Evolutionary conservation across 2,329 filamentous ascomycete genomes (phyloP).

Genomic region (Cyphellophora attinorum): DNA sequence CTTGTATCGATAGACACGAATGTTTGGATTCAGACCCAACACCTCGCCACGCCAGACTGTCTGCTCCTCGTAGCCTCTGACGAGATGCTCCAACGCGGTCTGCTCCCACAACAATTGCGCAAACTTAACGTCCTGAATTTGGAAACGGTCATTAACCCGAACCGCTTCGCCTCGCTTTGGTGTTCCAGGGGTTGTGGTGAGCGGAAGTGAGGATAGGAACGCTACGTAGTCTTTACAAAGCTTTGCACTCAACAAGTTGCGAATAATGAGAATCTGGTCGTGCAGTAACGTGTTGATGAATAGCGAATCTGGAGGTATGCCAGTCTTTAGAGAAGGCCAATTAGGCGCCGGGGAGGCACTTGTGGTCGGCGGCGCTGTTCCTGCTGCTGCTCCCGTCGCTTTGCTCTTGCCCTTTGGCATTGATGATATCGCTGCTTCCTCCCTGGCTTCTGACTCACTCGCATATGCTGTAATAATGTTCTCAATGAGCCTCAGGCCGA

Average conservation of each 20-base stretch:
- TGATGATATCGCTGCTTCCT: neutral
- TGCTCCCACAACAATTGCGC: constrained; percentile 66
- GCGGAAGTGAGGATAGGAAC: constrained; percentile 60
- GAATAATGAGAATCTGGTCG: constrained; percentile 63
- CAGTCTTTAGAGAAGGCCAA: constrained; percentile 65
- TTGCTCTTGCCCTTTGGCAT: neutral
- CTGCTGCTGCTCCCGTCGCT: neutral
- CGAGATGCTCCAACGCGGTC: constrained; percentile 61
- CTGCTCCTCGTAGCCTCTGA: constrained; percentile 25
- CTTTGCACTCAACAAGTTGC: constrained; percentile 63
- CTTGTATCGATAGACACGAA: constrained; percentile 78
- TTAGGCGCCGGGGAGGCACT: constrained; percentile 35
- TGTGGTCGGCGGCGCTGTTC: constrained; percentile 3
- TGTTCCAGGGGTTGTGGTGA: constrained; percentile 67
- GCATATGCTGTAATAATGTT: too few relatives aligned
- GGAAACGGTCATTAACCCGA: constrained; percentile 81
- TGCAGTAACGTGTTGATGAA: constrained; percentile 46
- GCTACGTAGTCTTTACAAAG: constrained; percentile 68
- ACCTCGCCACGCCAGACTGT: constrained; percentile 67
- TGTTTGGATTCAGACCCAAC: constrained; percentile 78
- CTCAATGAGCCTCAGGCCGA: too few relatives aligned
- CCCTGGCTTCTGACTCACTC: neutral
- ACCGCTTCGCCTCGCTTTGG: constrained; percentile 74
- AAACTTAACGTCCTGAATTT: constrained; percentile 67
- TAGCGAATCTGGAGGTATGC: constrained; percentile 57